phyloP scores from a whole-genome alignment of 2,329 filamentous ascomycete genomes.

The Colletotrichum sp. region DNA sequence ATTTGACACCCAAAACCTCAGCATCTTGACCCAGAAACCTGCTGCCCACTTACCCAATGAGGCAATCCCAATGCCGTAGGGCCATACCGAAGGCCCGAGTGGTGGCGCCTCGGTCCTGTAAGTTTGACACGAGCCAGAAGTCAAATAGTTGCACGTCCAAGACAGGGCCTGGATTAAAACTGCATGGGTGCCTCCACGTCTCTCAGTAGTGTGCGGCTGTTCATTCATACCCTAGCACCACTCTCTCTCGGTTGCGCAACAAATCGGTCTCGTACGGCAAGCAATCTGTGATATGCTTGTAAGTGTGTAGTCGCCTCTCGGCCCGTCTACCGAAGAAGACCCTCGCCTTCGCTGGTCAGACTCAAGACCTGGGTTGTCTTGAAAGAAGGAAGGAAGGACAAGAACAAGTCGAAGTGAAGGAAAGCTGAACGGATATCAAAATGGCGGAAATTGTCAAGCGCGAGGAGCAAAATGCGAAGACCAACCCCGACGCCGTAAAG shows the following conservation, averaged over 20 bases:
- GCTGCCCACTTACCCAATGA: background rate
- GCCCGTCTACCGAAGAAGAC: background rate
- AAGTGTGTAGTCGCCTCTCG: background rate
- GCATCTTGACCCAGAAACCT: background rate
- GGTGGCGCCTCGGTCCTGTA: background rate
- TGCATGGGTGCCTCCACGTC: constrained; percentile 11
- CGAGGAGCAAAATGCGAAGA: background rate
- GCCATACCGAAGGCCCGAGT: background rate
- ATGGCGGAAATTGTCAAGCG: background rate
- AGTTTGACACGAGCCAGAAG: constrained; percentile 15
- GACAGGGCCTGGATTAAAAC: constrained; percentile 5
- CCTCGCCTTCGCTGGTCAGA: background rate
- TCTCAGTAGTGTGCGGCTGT: fast-evolving
- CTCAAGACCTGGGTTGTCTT: background rate
- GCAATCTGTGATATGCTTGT: background rate
- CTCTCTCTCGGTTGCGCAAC: background rate
- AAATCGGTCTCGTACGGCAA: background rate
- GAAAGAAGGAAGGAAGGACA: background rate
- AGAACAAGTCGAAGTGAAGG: background rate
- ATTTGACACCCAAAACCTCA: background rate
- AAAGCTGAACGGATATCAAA: background rate
- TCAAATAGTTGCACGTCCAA: background rate
- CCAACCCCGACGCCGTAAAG: background rate
- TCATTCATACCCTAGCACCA: background rate
- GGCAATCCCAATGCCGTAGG: background rate